Conservation (phyloP, 2,329 filamentous ascomycete species). For the Neonectria hederae region DNA sequence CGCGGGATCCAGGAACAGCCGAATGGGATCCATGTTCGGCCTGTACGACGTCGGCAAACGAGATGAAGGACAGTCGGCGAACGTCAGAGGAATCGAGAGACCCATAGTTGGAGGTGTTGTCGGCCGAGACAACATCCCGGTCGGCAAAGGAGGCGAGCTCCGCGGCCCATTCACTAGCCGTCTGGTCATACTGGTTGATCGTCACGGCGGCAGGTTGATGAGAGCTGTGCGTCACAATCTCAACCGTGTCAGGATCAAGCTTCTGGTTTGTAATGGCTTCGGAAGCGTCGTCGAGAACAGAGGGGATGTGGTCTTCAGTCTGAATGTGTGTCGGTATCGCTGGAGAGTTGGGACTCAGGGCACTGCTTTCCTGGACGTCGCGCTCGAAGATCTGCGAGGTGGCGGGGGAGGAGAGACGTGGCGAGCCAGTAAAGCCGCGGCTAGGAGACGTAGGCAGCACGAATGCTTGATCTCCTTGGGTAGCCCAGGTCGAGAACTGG, state of each 20-base stretch:
- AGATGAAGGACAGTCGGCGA: slow-evolving; percentile 90
- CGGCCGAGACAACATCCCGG: slow-evolving; percentile 56
- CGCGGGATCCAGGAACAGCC: slow-evolving; percentile 63
- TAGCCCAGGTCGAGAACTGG: slow-evolving; percentile 54
- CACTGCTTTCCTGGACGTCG: slow-evolving; percentile 83
- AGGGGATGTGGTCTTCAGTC: slow-evolving; percentile 92
- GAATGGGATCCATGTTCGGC: slow-evolving; percentile 75
- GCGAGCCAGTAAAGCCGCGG: slow-evolving; percentile 74
- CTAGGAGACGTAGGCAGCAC: slow-evolving; percentile 70
- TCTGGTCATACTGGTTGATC: slow-evolving; percentile 62
- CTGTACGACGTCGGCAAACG: slow-evolving; percentile 95
- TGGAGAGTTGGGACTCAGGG: slow-evolving; percentile 75
- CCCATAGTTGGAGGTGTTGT: slow-evolving; percentile 79
- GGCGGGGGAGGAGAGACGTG: slow-evolving; percentile 80
- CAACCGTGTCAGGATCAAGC: slow-evolving; percentile 87
- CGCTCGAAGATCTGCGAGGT: slow-evolving; percentile 89
- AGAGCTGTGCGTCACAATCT: slow-evolving; percentile 87
- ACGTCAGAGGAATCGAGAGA: slow-evolving; percentile 79
- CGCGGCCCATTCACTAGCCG: slow-evolving; percentile 63
- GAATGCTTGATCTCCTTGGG: slow-evolving; percentile 55
- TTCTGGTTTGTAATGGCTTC: slow-evolving; percentile 89
- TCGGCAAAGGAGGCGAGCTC: slow-evolving; percentile 65
- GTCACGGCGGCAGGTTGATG: slow-evolving; percentile 82
- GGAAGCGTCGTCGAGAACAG: slow-evolving; percentile 90
- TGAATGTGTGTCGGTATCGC: slow-evolving; percentile 94